These are phyloP conservation scores for Lyophyllum decastes DNA, from an alignment of 768 basidiomycete species.

Conservation along the genomic window DNA sequence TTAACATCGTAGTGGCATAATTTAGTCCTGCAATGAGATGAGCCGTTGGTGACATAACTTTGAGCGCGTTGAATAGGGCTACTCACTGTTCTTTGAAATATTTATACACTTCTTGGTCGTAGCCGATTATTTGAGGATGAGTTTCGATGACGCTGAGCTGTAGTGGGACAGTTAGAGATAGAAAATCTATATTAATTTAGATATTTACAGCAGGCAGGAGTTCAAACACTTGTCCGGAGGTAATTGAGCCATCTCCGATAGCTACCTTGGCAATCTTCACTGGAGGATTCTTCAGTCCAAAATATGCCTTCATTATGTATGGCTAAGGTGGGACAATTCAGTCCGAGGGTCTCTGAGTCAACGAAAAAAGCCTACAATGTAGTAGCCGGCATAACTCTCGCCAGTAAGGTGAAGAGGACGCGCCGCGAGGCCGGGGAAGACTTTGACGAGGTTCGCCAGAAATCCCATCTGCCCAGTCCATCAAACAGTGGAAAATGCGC, in stretches of 20 bases:
- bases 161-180: not conserved
- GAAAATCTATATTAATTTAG: not conserved
- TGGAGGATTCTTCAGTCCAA: constrained; percentile 61
- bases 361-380: constrained; percentile 49
- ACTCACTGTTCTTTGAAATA: constrained; percentile 72
- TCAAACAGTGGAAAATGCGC: constrained; percentile 2
- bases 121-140: constrained; percentile 75
- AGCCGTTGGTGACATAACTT: not conserved
- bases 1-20: constrained; percentile 69
- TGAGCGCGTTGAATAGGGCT: not conserved
- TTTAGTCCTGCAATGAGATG: constrained; percentile 39
- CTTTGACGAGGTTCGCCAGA: constrained; percentile 67
- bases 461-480: constrained; percentile 60
- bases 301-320: constrained; percentile 75
- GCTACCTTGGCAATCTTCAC: constrained; percentile 68
- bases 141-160: constrained; percentile 65
- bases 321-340: constrained; percentile 42
- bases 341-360: not conserved
- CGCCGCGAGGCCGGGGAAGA: constrained; percentile 67
- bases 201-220: constrained; percentile 55
- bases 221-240: constrained; percentile 50
- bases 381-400: constrained; percentile 76
- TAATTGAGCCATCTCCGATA: constrained; percentile 69
- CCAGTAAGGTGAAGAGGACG: constrained; percentile 72
- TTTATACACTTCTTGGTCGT: constrained; percentile 63